These are phyloP conservation scores for Trichoderma asperellum DNA, from an alignment of 2,329 filamentous ascomycete species.

Conservation along the genomic window DNA sequence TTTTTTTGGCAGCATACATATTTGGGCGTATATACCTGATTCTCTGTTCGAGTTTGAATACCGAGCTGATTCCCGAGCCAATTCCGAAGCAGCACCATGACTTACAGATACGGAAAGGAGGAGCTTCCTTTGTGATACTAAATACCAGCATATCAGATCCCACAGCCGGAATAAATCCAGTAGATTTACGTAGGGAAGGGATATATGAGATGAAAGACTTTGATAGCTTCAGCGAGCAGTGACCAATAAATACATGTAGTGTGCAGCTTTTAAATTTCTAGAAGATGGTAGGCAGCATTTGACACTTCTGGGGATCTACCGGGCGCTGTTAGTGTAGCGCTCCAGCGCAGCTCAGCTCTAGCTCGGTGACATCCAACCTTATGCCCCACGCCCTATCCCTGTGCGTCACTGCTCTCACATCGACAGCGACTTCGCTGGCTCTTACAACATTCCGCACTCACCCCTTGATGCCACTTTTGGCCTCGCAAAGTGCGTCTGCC, in stretches of 20 bases:
- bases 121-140: background rate
- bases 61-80: background rate
- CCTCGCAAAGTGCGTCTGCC: conserved; percentile 26
- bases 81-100: background rate
- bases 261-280: background rate
- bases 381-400: conserved; percentile 3
- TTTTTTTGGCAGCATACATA: background rate
- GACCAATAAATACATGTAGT: background rate
- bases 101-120: background rate
- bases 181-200: background rate
- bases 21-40: background rate
- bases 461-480: background rate
- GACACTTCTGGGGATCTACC: background rate
- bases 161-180: background rate
- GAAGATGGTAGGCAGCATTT: background rate
- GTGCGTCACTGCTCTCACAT: conserved; percentile 24
- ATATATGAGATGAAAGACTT: background rate
- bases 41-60: background rate
- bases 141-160: background rate
- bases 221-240: background rate
- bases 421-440: background rate
- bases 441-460: background rate
- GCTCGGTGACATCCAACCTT: conserved; percentile 16
- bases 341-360: background rate
- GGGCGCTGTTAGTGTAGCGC: conserved; percentile 1